Percentiles rank a stretch among this genome's conserved stretches.
Evolutionary conservation across 371 early-diverging fungal genomes (phyloP).

Genomic region (Circinella minor): DNA sequence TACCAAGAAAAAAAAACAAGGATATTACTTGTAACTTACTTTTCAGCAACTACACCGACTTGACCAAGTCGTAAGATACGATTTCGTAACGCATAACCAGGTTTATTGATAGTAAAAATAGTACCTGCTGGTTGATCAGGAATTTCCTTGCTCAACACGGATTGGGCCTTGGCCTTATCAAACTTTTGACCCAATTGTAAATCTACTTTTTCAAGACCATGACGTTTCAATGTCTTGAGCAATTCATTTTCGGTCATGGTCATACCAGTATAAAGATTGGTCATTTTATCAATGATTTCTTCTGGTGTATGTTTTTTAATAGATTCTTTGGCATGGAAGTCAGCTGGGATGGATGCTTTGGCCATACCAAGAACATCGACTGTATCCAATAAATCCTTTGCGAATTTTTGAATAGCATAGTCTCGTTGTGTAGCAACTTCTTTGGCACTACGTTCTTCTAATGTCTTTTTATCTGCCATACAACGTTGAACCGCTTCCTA

Average conservation of each 20-base stretch:
- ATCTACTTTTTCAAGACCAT: constrained; percentile 84
- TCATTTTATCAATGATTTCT: constrained; percentile 64
- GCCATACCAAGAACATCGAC: constrained; percentile 94
- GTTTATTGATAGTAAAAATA: constrained; percentile 86
- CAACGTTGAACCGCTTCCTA: constrained; percentile 82
- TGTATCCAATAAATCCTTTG: constrained; percentile 91
- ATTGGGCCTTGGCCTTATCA: constrained; percentile 92
- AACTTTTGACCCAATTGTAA: constrained; percentile 80
- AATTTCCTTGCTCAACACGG: constrained; percentile 90
- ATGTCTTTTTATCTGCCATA: constrained; percentile 93
- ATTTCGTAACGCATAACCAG: constrained; percentile 88
- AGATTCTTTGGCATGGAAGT: constrained; percentile 31
- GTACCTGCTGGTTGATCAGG: constrained; percentile 88
- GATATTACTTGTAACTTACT: constrained; percentile 2
- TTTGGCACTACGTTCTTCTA: constrained; percentile 83
- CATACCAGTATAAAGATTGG: constrained; percentile 87
- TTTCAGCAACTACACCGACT: constrained; percentile 89
- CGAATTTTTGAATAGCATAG: constrained; percentile 94
- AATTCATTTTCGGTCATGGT: constrained; percentile 87
- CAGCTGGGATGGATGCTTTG: constrained; percentile 73
- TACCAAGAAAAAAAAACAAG: background rate
- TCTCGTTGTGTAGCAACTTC: constrained; percentile 81
- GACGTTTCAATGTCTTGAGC: constrained; percentile 83
- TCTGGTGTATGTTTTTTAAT: constrained; percentile 31
- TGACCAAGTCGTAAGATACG: constrained; percentile 93